Conservation (phyloP, 1,139 yeast species). For the Geotrichum bryndzae region DNA sequence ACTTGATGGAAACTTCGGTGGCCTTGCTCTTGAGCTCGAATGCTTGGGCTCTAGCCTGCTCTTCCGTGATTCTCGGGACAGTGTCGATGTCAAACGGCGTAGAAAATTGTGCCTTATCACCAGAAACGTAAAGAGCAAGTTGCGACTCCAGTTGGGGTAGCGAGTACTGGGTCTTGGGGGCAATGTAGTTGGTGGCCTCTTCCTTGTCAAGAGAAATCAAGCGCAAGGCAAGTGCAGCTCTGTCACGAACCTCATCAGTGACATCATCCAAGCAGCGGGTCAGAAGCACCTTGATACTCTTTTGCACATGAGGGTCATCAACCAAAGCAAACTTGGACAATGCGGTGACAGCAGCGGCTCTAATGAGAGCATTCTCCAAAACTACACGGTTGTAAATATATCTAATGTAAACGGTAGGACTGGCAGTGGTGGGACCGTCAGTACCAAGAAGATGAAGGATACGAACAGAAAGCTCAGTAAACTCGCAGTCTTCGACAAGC, state of each 20-base stretch:
- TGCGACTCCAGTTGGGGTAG: constrained; percentile 71
- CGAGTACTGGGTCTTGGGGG: constrained; percentile 66
- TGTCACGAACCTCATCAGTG: constrained; percentile 97
- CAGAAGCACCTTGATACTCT: constrained; percentile 68
- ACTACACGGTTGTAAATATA: constrained; percentile 96
- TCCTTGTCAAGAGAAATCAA: constrained; percentile 50
- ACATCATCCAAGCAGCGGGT: constrained; percentile 79
- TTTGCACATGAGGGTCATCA: constrained; percentile 60
- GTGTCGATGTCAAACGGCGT: constrained; percentile 64
- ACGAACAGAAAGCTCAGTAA: constrained; percentile 85
- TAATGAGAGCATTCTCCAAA: constrained; percentile 85
- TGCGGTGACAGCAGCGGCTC: constrained; percentile 93
- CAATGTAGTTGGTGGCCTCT: constrained; percentile 49
- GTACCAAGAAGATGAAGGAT: constrained; percentile 86
- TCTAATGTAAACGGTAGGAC: constrained; percentile 88
- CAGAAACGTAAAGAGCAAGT: constrained; percentile 65
- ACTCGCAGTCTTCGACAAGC: constrained; percentile 97
- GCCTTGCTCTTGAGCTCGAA: constrained; percentile 38
- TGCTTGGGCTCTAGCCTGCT: constrained; percentile 58
- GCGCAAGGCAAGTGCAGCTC: constrained; percentile 81
- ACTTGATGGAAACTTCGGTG: constrained; percentile 20
- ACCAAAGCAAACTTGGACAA: constrained; percentile 84
- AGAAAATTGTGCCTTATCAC: constrained; percentile 52
- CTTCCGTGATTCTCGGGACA: constrained; percentile 58
- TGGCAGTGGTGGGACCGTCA: constrained; percentile 83